These are phyloP conservation scores for Acorus calamus DNA, from an alignment of 106 monocot genomes.

Conservation along the genomic window DNA sequence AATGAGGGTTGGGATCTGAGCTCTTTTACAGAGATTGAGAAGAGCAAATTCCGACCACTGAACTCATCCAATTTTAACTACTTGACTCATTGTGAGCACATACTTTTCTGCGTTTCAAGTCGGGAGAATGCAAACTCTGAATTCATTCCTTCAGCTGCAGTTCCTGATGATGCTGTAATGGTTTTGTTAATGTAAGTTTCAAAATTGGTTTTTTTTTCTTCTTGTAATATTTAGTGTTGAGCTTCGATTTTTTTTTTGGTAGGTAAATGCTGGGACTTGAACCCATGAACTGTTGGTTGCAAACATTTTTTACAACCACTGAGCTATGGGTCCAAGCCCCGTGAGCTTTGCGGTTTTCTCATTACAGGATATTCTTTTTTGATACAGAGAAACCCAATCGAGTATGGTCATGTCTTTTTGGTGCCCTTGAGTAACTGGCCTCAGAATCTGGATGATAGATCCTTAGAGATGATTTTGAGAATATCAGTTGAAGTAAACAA, in stretches of 20 bases:
- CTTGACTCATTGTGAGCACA: conserved; percentile 22
- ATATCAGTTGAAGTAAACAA: conserved; percentile 44
- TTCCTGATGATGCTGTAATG: conserved; percentile 44
- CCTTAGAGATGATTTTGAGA: conserved; percentile 21
- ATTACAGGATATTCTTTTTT: conserved; percentile 4
- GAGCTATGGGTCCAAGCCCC: too few species aligned
- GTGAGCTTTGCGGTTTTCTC: not conserved
- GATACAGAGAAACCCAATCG: conserved; percentile 51
- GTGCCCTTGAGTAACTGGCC: conserved; percentile 27
- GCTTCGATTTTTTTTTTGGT: too few species aligned
- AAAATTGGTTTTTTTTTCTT: not conserved
- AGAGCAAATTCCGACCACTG: conserved; percentile 9
- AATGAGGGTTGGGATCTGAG: conserved; percentile 43
- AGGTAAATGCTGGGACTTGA: too few species aligned
- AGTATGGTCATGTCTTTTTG: conserved; percentile 72
- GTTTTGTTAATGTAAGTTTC: conserved; percentile 50
- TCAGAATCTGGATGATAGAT: conserved; percentile 19
- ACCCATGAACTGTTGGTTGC: too few species aligned
- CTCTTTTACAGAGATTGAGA: conserved; percentile 25
- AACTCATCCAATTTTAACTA: conserved; percentile 14
- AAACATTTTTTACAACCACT: too few species aligned
- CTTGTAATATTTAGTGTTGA: not conserved
- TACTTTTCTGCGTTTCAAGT: conserved; percentile 45
- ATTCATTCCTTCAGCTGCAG: conserved; percentile 24
- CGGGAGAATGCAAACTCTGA: conserved; percentile 36